These are phyloP conservation scores for Backusella psychrophila DNA, from an alignment of 192 early-diverging fungal genomes.

Conservation along the genomic window DNA sequence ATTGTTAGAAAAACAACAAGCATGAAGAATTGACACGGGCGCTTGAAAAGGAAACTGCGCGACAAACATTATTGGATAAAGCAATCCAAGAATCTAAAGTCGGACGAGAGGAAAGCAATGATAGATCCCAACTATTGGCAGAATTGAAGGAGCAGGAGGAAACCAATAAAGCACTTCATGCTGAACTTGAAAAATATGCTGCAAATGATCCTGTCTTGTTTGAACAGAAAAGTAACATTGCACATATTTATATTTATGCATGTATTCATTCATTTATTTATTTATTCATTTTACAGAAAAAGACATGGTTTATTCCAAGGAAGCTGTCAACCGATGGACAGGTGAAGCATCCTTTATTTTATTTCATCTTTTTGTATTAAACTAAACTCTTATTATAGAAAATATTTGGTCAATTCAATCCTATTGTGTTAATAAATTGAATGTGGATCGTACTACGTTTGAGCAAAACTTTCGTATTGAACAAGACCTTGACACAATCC, in stretches of 20 bases:
- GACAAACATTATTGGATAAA: conserved; percentile 40
- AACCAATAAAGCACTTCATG: conserved; percentile 35
- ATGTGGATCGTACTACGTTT: conserved; percentile 62
- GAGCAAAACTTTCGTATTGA: conserved; percentile 63
- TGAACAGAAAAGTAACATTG: conserved; percentile 53
- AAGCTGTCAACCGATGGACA: conserved; percentile 86
- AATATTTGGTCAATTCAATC: conserved; percentile 84
- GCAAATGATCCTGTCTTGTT: conserved; percentile 80
- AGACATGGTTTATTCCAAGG: conserved; percentile 56
- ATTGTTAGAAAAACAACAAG: not conserved
- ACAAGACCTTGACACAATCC: conserved; percentile 71
- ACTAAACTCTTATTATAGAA: conserved; percentile 37
- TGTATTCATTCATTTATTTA: not conserved
- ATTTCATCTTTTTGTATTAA: not conserved
- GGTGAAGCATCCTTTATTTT: conserved; percentile 34
- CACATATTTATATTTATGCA: not conserved
- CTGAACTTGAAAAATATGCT: conserved; percentile 63
- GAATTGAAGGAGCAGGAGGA: conserved; percentile 52
- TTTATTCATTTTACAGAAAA: conserved; percentile 43
- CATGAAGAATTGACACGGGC: not conserved
- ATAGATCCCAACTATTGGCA: not conserved
- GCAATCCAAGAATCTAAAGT: conserved; percentile 49
- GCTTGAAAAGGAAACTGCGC: not conserved
- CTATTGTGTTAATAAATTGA: conserved; percentile 70
- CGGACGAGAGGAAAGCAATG: conserved; percentile 40